A percentile compares a stretch with the other conserved stretches of the same genome.
Evolutionary conservation across 1,139 yeast species (phyloP).

Genomic region (Geotrichum cucujoidarum): DNA sequence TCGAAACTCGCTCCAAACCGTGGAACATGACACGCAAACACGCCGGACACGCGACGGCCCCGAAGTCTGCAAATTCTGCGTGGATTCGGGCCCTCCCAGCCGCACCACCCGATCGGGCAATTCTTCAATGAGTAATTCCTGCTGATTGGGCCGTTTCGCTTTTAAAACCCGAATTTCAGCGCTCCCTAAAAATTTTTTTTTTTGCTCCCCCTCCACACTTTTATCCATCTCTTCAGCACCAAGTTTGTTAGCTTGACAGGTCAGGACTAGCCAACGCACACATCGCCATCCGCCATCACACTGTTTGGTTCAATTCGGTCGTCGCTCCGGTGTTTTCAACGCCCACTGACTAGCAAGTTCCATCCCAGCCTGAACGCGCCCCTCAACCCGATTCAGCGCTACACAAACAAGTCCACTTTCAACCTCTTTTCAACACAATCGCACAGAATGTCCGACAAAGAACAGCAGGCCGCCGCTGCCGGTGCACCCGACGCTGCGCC

Average conservation of each 20-base stretch:
- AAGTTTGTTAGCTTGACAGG: background rate
- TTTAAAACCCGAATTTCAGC: background rate
- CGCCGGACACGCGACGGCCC: too few species aligned
- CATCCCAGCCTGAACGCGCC: slow-evolving; percentile 8
- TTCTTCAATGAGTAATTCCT: slow-evolving; percentile 9
- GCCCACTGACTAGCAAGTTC: slow-evolving; percentile 10
- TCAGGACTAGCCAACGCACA: background rate
- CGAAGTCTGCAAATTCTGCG: too few species aligned
- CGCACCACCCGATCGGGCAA: background rate
- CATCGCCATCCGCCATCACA: slow-evolving; percentile 3
- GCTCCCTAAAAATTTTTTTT: slow-evolving; percentile 2
- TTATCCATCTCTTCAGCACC: background rate
- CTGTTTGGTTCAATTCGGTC: slow-evolving; percentile 17
- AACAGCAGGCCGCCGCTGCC: slow-evolving; percentile 16
- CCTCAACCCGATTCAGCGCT: background rate
- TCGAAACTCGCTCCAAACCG: too few species aligned
- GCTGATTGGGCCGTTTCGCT: background rate
- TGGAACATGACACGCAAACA: too few species aligned
- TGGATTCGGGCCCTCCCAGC: background rate
- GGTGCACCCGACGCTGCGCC: slow-evolving; percentile 16
- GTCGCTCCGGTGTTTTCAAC: slow-evolving; percentile 17
- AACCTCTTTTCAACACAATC: background rate
- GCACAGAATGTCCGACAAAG: slow-evolving; percentile 24
- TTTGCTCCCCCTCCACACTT: slow-evolving; percentile 4
- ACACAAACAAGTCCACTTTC: slow-evolving; percentile 1